Evolutionary conservation across 768 basidiomycete species (phyloP).

Genomic region (Auriscalpium orientale): DNA sequence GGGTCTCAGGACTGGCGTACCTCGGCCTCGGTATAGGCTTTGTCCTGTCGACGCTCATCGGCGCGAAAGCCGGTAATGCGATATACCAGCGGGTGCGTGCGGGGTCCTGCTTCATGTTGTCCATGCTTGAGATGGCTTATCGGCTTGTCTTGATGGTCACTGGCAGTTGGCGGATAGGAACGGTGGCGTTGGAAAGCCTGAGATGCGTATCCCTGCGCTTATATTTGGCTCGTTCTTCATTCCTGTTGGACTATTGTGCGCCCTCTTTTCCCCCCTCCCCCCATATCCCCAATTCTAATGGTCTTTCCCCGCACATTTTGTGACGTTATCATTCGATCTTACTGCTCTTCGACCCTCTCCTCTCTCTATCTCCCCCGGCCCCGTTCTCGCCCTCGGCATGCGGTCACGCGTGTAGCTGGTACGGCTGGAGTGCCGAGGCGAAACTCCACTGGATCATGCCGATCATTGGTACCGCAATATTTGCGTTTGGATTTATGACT

Average conservation of each 20-base stretch:
- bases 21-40: slow-evolving; percentile 33
- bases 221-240: slow-evolving; percentile 41
- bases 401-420: slow-evolving; percentile 43
- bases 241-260: too few species aligned
- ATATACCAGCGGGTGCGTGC: slow-evolving; percentile 24
- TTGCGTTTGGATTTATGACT: slow-evolving; percentile 57
- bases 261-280: too few species aligned
- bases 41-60: slow-evolving; percentile 23
- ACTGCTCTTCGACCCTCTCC: too few species aligned
- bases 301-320: too few species aligned
- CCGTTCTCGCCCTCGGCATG: too few species aligned
- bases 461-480: slow-evolving; percentile 44
- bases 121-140: not conserved
- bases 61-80: slow-evolving; percentile 23
- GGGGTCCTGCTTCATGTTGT: not conserved
- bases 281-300: too few species aligned
- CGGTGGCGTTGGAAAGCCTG: slow-evolving; percentile 60
- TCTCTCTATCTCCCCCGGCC: too few species aligned
- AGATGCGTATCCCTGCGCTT: slow-evolving; percentile 67
- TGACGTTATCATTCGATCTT: too few species aligned
- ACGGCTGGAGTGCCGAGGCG: slow-evolving; percentile 71
- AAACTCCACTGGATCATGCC: slow-evolving; percentile 70
- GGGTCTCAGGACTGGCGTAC: slow-evolving; percentile 27
- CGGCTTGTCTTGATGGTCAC: not conserved
- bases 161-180: slow-evolving; percentile 22